Evolutionary conservation across 768 basidiomycete species (phyloP), one percentile per base, ranked within the genome.

Genomic region (Paxillus involutus): DNA sequence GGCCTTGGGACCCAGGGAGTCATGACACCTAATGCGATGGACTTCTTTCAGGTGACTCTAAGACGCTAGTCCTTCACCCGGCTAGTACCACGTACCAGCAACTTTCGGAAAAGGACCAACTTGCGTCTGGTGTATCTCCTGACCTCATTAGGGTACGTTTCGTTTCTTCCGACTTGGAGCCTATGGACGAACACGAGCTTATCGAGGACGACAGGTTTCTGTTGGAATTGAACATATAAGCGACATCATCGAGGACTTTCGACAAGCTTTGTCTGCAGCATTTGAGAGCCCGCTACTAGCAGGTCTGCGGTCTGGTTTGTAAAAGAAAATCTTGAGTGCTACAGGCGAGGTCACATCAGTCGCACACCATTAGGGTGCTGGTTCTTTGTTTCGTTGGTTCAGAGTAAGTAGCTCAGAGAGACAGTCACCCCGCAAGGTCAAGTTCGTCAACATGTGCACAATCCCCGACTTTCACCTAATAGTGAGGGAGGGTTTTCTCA

Each of bases 11-110:
- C 10, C 5, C 13, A n/a, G 10, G 10, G 33, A 30, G 10, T 33
- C 6, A 16, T 7, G 46, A 47, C 6, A 47, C 6, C 16, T 47
- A 30, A 47, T 32, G 4, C 30, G 6, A 26, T 47, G 10, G 10
- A 21, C 39, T 5, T 6, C 6, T 40, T 24, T 26, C 53, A 77
- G 81, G 84, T 26, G 85, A 88, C 55, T 83, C 86, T n/a, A 90
- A 91, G 72, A 89, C 86, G 7, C 79, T 92, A 14, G 85, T 89
- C 39, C 88, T 91, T 53, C 86, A 89, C 62, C 89, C 90, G 1
- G 86, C 84, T 5, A 80, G 81, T 21, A 91, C 91, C 21, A 92
- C 90, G 0, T 90, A 93, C 63, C 75, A 82, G 37, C 88, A 91
- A 67, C 73, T 91, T 45, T 77, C 75, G 0, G 72, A 70, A 19